phyloP scores from a whole-genome alignment of 176 grass and related monocot genomes.

The Areca catechu region DNA sequence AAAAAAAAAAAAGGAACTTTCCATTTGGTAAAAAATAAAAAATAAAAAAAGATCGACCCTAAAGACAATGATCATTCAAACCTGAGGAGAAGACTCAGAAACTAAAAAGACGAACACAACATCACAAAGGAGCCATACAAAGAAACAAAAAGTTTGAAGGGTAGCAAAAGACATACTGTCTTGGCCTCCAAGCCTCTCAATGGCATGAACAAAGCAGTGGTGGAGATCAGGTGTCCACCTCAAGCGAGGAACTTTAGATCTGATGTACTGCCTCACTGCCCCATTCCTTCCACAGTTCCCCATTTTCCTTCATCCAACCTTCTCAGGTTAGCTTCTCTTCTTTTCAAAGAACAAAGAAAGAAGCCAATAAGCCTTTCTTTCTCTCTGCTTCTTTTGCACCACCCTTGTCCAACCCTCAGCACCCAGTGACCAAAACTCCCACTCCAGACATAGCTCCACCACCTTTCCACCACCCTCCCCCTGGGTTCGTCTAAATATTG shows the following conservation, averaged over 20 bases:
- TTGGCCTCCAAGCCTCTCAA: slow-evolving; percentile 67
- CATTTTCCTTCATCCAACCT: slow-evolving; percentile 12
- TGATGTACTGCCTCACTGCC: slow-evolving; percentile 66
- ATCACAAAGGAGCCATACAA: not conserved
- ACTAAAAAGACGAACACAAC: too few species aligned
- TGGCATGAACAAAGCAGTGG: slow-evolving; percentile 58
- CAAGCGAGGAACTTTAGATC: slow-evolving; percentile 64
- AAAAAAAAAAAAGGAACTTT: not conserved
- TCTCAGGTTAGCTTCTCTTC: not conserved
- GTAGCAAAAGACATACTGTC: slow-evolving; percentile 41
- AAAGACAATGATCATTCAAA: too few species aligned
- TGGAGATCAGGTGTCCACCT: slow-evolving; percentile 89
- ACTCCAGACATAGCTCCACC: too few species aligned
- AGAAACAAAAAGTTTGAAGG: too few species aligned
- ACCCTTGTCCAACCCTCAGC: too few species aligned
- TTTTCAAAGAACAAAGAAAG: too few species aligned
- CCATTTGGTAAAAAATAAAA: not conserved
- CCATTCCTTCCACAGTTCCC: slow-evolving; percentile 36
- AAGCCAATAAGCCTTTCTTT: too few species aligned
- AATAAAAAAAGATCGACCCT: too few species aligned
- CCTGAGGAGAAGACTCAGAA: too few species aligned
- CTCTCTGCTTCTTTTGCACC: too few species aligned
- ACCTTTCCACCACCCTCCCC: too few species aligned
- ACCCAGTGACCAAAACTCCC: too few species aligned
- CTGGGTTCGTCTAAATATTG: slow-evolving; percentile 21